Conservation (phyloP, 257 asterid species). For the Eucommia ulmoides region DNA sequence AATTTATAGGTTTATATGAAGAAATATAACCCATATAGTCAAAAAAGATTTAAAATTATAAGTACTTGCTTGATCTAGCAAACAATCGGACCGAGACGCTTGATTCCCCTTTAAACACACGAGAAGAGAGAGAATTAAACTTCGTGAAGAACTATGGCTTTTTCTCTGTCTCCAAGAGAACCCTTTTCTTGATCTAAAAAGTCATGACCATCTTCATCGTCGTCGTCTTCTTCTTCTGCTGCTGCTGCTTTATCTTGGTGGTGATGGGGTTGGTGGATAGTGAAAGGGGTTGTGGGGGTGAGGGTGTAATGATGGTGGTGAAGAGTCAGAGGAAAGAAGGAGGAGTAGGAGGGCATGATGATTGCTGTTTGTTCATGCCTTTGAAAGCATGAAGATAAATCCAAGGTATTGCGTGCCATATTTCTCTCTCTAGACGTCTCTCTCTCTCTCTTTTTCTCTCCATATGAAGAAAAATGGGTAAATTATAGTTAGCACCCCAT, state of each 20-base stretch:
- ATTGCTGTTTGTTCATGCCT: conserved; percentile 1
- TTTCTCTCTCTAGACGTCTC: neutral
- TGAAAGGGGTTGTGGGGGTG: neutral
- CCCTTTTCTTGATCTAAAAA: neutral
- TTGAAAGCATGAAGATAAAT: conserved; percentile 1
- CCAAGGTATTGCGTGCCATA: conserved; percentile 1
- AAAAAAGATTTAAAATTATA: neutral
- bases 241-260: neutral
- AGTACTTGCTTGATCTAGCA: neutral
- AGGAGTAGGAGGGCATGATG: conserved; percentile 3
- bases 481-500: too few species aligned
- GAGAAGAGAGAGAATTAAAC: neutral
- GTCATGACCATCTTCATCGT: neutral
- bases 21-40: neutral
- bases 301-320: conserved; percentile 4
- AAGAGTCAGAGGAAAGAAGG: neutral
- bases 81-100: conserved; percentile 2
- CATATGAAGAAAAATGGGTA: too few species aligned
- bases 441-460: neutral
- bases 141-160: too few species aligned
- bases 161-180: too few species aligned
- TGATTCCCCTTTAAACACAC: conserved; percentile 1
- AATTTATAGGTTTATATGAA: neutral
- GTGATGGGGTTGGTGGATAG: neutral
- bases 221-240: neutral